Evolutionary conservation across 345 rosid species (phyloP).

Genomic region (Sonneratia alba): DNA sequence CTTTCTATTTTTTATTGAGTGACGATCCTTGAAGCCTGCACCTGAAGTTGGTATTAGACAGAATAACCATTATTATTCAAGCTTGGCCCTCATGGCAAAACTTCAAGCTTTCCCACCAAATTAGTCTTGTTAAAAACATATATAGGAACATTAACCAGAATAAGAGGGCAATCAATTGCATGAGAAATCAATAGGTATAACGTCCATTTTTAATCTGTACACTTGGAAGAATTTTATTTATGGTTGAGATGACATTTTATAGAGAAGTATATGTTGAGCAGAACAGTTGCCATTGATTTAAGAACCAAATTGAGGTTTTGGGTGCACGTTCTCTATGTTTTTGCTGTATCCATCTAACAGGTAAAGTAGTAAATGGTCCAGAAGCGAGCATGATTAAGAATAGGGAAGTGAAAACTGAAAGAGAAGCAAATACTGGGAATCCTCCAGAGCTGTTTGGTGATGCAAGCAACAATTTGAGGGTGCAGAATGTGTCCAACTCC

Average conservation of each 20-base stretch:
- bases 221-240: neutral
- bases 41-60: neutral
- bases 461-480: constrained; percentile 15
- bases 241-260: neutral
- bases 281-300: neutral
- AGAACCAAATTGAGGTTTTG: neutral
- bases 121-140: neutral
- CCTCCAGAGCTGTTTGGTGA: constrained; percentile 24
- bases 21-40: neutral
- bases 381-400: constrained; percentile 18
- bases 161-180: neutral
- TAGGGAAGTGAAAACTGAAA: constrained; percentile 22
- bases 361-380: constrained; percentile 22
- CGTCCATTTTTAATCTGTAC: neutral
- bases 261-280: neutral
- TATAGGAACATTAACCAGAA: neutral
- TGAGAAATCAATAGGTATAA: neutral
- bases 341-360: constrained; percentile 2
- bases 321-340: too few species aligned
- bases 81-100: neutral
- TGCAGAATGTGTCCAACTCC: constrained; percentile 18
- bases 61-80: neutral
- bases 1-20: neutral
- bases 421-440: constrained; percentile 20
- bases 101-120: neutral